Percentiles rank a stretch among this genome's conserved stretches.
Evolutionary conservation across 2,329 filamentous ascomycete species (phyloP).

Genomic region (Ascomycota sp.): DNA sequence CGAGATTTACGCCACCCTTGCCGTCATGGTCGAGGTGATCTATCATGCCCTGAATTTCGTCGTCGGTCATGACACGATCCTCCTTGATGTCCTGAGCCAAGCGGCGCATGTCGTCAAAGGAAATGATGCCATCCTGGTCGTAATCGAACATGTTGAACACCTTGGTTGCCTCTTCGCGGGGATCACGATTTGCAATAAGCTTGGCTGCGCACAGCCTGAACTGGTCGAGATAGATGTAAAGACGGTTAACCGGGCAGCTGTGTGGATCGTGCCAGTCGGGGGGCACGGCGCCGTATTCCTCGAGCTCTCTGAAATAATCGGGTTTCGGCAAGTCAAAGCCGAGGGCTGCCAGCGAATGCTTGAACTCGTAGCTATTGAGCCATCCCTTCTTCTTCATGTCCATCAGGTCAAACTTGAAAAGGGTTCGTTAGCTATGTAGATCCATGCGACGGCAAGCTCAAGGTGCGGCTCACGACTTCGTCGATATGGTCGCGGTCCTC

Average conservation of each 20-base stretch:
- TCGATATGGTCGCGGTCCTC: conserved; percentile 87
- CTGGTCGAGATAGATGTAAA: conserved; percentile 32
- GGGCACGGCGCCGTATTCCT: conserved; percentile 59
- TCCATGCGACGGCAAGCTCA: too few species aligned
- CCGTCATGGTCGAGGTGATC: conserved; percentile 93
- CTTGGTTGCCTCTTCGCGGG: conserved; percentile 72
- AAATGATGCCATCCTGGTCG: conserved; percentile 79
- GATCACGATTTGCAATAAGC: conserved; percentile 65
- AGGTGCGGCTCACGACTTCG: conserved; percentile 49
- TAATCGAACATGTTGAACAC: conserved; percentile 90
- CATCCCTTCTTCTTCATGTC: conserved; percentile 87
- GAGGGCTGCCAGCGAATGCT: conserved; percentile 85
- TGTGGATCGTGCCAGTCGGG: conserved; percentile 29
- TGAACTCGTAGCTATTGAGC: conserved; percentile 96
- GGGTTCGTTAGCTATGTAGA: conserved; percentile 4
- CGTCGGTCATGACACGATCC: conserved; percentile 57
- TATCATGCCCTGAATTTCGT: conserved; percentile 89
- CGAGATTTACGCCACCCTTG: conserved; percentile 56
- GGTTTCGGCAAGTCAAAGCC: conserved; percentile 81
- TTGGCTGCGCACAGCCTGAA: conserved; percentile 53
- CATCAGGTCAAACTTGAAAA: conserved; percentile 66
- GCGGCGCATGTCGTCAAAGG: conserved; percentile 65
- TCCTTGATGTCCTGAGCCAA: conserved; percentile 86
- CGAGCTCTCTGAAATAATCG: conserved; percentile 64
- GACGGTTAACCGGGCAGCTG: conserved; percentile 22